Base-by-base conservation (phyloP, 2,329 filamentous ascomycete species). In the Aspergillus carbonarius region DNA sequence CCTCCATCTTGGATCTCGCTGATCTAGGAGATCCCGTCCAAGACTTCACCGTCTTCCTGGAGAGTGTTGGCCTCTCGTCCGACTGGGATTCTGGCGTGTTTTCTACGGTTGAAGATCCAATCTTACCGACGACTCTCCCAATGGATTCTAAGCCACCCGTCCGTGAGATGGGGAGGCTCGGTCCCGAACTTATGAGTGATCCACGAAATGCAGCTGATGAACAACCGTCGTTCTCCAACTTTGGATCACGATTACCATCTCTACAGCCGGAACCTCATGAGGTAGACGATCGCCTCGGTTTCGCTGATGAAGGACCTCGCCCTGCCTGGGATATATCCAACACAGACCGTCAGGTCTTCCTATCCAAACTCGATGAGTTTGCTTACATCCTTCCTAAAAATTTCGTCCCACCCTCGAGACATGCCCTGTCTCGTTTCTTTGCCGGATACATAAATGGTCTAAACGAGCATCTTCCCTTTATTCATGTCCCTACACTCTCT, bases 381-480 rank as follows among this genome's bases (percentile, higher is more conserved):
- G 72, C 77, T 48, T 73, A 74, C 60, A 71, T 79, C 52, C 74
- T 82, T 44, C 79, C 79, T 9, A 76, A 76, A 54, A 73, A 72
- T 1, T 83, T 82, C 60, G 70, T 76, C 25, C 74, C 80, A n/a
- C 81, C 81, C 4, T 80, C 81, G 17, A 74, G 77, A 32, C 78
- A 82, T 67, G 75, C 76, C 0, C 64, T 83, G 32, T 80, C 78
- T 40, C 73, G 80, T 10, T 82, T 81, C 59, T 73, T 82, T 58
- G 79, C 80, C n/a, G 78, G 78, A 10, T 83, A 82, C 66, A 77
- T 82, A 44, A 80, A 80, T 55, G 79, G 81, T 12, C 70, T 81
- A 54, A 80, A 82, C 51, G 78, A 81, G 49, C 80, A 81, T 66
- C 73, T 83, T 49, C 80, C 81, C 3, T 82, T 83, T 58, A 77